phyloP scores from a whole-genome alignment of 179 eudicot genomes.

The Beta macrorhiza region DNA sequence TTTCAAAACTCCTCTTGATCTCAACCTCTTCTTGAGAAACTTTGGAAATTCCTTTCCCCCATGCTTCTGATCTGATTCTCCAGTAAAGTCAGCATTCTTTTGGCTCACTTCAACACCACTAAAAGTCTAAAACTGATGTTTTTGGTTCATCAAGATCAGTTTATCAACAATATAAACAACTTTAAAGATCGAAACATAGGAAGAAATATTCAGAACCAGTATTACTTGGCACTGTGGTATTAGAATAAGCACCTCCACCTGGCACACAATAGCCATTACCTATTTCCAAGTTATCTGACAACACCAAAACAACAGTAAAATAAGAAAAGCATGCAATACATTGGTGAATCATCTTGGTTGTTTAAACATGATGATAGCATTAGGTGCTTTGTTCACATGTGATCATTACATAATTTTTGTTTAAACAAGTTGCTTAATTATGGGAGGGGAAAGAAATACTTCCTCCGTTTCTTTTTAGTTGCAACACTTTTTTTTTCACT shows the following conservation, averaged over 20 bases:
- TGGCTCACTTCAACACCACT: slow-evolving; percentile 37
- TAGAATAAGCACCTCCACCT: slow-evolving; percentile 88
- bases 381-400: slow-evolving; percentile 25
- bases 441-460: slow-evolving; percentile 5
- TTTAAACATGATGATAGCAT: background rate
- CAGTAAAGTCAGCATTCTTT: slow-evolving; percentile 34
- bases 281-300: slow-evolving; percentile 75
- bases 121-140: slow-evolving; percentile 26
- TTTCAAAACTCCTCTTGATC: slow-evolving; percentile 86
- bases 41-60: slow-evolving; percentile 67
- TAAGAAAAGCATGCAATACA: slow-evolving; percentile 1
- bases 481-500: too few relatives aligned
- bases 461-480: too few relatives aligned
- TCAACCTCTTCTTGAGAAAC: slow-evolving; percentile 79
- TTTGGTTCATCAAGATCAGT: slow-evolving; percentile 24
- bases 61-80: slow-evolving; percentile 44
- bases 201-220: background rate
- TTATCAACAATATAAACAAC: slow-evolving; percentile 16
- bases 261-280: slow-evolving; percentile 99
- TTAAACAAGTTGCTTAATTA: slow-evolving; percentile 22
- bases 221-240: slow-evolving; percentile 54
- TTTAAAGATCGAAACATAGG: background rate
- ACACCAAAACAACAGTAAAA: slow-evolving; percentile 11
- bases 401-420: slow-evolving; percentile 16
- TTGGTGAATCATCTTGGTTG: background rate